Conservation (phyloP, 2,329 filamentous ascomycete species). For the Alternaria triticina region DNA sequence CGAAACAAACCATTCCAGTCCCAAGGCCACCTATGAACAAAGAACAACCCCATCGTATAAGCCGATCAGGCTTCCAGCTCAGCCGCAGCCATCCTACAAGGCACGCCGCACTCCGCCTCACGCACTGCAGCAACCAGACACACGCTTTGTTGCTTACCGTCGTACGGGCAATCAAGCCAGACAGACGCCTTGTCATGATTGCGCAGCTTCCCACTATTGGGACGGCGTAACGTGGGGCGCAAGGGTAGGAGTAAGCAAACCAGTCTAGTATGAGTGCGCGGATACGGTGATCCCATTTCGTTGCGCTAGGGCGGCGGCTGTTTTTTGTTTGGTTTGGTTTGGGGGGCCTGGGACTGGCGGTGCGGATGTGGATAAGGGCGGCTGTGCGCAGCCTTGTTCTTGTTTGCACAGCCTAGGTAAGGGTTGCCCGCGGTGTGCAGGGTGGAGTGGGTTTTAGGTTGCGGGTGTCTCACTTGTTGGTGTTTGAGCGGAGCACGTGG, state of each 20-base stretch:
- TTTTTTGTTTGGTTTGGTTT: neutral
- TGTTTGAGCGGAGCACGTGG: neutral
- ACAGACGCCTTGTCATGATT: conserved; percentile 1
- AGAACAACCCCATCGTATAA: neutral
- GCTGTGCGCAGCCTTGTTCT: conserved; percentile 1
- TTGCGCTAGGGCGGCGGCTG: conserved; percentile 3
- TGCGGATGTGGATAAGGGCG: neutral
- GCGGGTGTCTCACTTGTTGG: neutral
- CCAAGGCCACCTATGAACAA: conserved; percentile 4
- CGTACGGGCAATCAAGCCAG: neutral
- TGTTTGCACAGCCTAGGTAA: conserved; percentile 10
- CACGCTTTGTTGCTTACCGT: conserved; percentile 14
- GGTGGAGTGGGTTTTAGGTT: neutral
- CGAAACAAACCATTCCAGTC: neutral
- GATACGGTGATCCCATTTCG: neutral
- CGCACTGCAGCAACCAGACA: neutral
- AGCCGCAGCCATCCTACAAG: conserved; percentile 10
- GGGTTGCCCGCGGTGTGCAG: neutral
- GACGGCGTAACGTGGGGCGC: neutral
- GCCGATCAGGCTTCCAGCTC: conserved; percentile 8
- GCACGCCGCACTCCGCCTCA: conserved; percentile 22
- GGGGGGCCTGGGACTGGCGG: conserved; percentile 7
- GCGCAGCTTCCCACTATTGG: conserved; percentile 1
- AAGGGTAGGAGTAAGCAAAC: neutral
- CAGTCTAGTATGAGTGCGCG: neutral